Base-by-base conservation (phyloP, 179 eudicot genomes). In the Drosera spatulata region DNA sequence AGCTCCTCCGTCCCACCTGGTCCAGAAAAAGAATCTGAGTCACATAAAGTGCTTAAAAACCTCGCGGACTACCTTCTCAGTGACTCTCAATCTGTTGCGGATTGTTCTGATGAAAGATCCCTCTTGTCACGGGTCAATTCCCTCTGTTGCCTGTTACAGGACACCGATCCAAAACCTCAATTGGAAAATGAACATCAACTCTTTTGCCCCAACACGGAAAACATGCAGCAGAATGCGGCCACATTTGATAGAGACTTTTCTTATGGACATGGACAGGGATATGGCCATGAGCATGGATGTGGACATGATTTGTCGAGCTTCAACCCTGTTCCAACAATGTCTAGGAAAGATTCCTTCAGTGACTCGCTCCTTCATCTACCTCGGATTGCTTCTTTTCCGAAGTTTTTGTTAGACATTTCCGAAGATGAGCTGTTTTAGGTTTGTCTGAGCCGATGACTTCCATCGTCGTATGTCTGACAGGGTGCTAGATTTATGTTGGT, bases 351-450 rank as follows among this genome's bases (percentile, higher is more conserved):
- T 72, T 78, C 82, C 3, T 78, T 65, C 50, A 77, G 82, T 49
- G 82, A 78, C 33, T 22, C 1, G 45, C 59, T 78, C n/a, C 72
- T 78, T 6, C 75, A 69, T 62, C 77, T 78, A 50, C 79, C 82
- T 9, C 66, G 82, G 41, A 74, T 78, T 57, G 72, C 82, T 53
- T 78, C 82, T 7, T 73, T 78, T 42, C 82, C 82, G 3, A 74
- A 74, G 61, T 74, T 78, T 71, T 66, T 78, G 74, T 74, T 78
- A 47, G 74, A 78, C 66, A 78, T 78, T 33, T 69, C 77, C 7
- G 82, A 78, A 71, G 79, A 78, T 13, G 76, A 61, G 69, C 70
- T 10, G 38, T 3, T n/a, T 46, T 11, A 46, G 3, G 10, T 46
- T 46, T 46, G 53, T 50, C 5, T n/a, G 11, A 4, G 11, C 13